phyloP scores from a whole-genome alignment of 352 stramenopile species.

The Phytophthora europaea region DNA sequence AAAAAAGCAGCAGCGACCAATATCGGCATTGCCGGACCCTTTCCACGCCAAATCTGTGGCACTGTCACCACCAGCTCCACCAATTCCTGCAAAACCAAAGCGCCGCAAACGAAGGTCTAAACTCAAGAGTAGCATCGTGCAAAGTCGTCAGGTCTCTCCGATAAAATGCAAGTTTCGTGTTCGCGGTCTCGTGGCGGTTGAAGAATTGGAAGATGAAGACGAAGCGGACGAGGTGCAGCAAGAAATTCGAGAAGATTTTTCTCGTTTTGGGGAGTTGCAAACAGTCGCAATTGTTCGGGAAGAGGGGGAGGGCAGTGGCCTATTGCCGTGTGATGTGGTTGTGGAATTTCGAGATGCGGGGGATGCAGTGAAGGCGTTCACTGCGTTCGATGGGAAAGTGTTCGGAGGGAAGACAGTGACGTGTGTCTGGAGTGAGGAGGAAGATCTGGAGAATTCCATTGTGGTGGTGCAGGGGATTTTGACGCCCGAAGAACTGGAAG shows the following conservation, averaged over 20 bases:
- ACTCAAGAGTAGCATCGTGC: conserved; percentile 37
- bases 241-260: conserved; percentile 52
- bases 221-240: conserved; percentile 55
- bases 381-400: conserved; percentile 37
- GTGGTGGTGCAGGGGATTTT: conserved; percentile 33
- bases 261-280: conserved; percentile 29
- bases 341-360: conserved; percentile 24
- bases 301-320: background rate
- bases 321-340: conserved; percentile 29
- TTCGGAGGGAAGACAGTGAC: conserved; percentile 40
- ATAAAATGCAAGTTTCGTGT: conserved; percentile 33
- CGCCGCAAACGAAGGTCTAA: conserved; percentile 46
- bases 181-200: conserved; percentile 43
- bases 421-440: conserved; percentile 18
- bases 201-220: conserved; percentile 66
- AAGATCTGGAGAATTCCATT: background rate
- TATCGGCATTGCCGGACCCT: background rate
- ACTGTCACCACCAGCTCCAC: conserved; percentile 3
- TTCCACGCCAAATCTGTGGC: background rate
- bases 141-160: background rate
- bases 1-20: conserved; percentile 13
- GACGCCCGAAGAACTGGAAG: conserved; percentile 42
- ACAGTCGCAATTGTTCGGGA: conserved; percentile 33
- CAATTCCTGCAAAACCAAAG: conserved; percentile 14
- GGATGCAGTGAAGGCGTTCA: conserved; percentile 24